Base-by-base conservation (phyloP, 1,284 basidiomycete genomes). In the Lentinula novae-zelandiae region DNA sequence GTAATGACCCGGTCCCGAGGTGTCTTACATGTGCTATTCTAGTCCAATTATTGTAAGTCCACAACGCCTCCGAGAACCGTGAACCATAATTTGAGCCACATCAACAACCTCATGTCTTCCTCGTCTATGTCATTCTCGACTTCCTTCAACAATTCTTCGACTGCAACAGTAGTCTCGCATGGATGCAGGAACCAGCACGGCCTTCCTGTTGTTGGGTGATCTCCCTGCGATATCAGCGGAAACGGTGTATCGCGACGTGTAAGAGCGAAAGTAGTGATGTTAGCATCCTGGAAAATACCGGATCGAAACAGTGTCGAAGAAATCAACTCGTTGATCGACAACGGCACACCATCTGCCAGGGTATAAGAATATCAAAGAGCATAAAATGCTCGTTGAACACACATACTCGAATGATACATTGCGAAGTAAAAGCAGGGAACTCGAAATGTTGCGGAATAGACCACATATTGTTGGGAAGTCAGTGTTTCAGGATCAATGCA, bases 121-220 rank as follows among this genome's bases (percentile, higher is more conserved):
- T 58, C 62, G 70, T 69, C 69, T 5, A 63, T 66, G 36, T 67
- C 64, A 34, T 66, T 62, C 34, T 70, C 70, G 38, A 76, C 68
- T 63, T 84, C 86, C n/a, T 68, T 65, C 73, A 90, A 70, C 38
- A 95, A 73, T 72, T 93, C 92, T 27, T 76, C 73, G 3, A 94
- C 81, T 1, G 85, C 82, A 33, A 72, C 72, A 5, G 79, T 78
- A 3, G 88, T 90, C 70, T 90, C 86, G 69, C 92, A 95, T 6
- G 92, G 92, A 69, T 95, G 92, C 46, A 95, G 74, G 69, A 87
- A 92, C 91, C 91, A 95, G 60, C 83, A 86, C 10, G 87, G 86
- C 7, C 76, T 84, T 15, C 84, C 86, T 17, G 89, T 76, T 2
- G 80, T 84, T 0, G 91, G 92, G 68, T 94, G 92, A 61, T 95